Evolutionary conservation across 768 basidiomycete species (phyloP).

Genomic region (Termitomyces sp.): DNA sequence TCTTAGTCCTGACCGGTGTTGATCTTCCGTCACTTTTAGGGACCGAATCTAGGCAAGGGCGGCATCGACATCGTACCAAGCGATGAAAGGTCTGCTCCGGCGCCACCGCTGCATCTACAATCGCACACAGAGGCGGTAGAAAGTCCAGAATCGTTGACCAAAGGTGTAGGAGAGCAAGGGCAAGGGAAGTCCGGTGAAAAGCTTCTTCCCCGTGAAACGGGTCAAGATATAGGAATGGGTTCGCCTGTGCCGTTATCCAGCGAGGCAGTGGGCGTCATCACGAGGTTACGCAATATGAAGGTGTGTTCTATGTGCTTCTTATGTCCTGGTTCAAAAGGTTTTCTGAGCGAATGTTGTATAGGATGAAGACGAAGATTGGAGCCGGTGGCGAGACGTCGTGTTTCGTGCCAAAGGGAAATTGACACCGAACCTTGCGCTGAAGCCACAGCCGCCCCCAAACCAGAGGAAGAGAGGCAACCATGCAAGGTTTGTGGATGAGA

Average conservation of each 20-base stretch:
- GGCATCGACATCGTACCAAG: constrained; percentile 78
- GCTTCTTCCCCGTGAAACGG: constrained; percentile 79
- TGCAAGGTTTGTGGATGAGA: constrained; percentile 34
- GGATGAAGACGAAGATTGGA: constrained; percentile 89
- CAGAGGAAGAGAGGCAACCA: constrained; percentile 59
- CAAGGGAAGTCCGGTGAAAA: constrained; percentile 27
- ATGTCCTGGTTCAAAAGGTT: not conserved
- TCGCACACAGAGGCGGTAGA: constrained; percentile 34
- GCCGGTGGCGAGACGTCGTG: constrained; percentile 83
- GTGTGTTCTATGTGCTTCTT: constrained; percentile 32
- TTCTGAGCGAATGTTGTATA: constrained; percentile 23
- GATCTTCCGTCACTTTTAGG: constrained; percentile 39
- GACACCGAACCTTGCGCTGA: constrained; percentile 42
- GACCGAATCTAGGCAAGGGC: constrained; percentile 68
- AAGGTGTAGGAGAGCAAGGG: constrained; percentile 12
- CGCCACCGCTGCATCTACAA: constrained; percentile 50
- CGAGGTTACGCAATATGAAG: constrained; percentile 79
- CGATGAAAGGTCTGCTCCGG: constrained; percentile 62
- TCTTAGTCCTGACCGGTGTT: not conserved
- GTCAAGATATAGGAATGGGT: constrained; percentile 84
- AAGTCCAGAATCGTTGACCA: constrained; percentile 48
- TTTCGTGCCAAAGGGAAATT: constrained; percentile 73
- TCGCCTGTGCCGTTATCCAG: constrained; percentile 78
- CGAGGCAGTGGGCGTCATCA: constrained; percentile 79
- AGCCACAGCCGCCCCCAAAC: constrained; percentile 61